A percentile compares a stretch with the other conserved stretches of the same genome.
Conservation (phyloP, 2,329 filamentous ascomycete genomes). For the Dryadomyces quercivorus region DNA sequence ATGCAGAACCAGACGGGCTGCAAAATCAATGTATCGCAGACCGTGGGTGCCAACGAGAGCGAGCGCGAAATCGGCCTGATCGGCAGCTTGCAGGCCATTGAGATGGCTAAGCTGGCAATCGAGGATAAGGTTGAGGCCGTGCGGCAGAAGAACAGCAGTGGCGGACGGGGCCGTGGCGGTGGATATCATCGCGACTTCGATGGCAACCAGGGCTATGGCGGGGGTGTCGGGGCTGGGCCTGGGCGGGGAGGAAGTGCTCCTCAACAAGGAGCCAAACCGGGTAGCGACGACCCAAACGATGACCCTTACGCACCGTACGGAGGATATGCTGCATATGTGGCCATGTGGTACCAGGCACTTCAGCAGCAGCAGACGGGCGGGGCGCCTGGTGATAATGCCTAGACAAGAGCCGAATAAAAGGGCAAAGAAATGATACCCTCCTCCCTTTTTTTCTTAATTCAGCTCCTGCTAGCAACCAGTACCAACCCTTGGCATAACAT, state of each 20-base stretch:
- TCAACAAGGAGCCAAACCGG: background rate
- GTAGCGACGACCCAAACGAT: slow-evolving; percentile 35
- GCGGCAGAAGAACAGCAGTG: slow-evolving; percentile 41
- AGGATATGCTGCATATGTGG: slow-evolving; percentile 69
- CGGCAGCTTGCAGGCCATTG: slow-evolving; percentile 65
- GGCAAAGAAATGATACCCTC: background rate
- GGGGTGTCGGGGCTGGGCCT: slow-evolving; percentile 37
- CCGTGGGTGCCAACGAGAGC: slow-evolving; percentile 62
- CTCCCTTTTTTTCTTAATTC: too few species aligned
- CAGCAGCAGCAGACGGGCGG: slow-evolving; percentile 18
- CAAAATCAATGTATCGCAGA: slow-evolving; percentile 88
- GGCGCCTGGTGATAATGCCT: slow-evolving; percentile 4
- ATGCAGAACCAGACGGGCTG: slow-evolving; percentile 82
- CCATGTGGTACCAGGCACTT: slow-evolving; percentile 67
- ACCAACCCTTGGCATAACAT: too few species aligned
- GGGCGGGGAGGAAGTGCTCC: slow-evolving; percentile 20
- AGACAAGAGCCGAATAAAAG: background rate
- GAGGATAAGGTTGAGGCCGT: slow-evolving; percentile 88
- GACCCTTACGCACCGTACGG: slow-evolving; percentile 74
- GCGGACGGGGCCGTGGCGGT: slow-evolving; percentile 29
- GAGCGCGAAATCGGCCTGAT: slow-evolving; percentile 81
- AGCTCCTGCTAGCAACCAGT: too few species aligned
- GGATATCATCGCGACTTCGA: slow-evolving; percentile 34
- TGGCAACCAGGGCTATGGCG: slow-evolving; percentile 32
- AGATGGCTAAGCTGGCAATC: slow-evolving; percentile 70